phyloP scores from a whole-genome alignment of 257 asterid species.

The Ehretia macrophylla region DNA sequence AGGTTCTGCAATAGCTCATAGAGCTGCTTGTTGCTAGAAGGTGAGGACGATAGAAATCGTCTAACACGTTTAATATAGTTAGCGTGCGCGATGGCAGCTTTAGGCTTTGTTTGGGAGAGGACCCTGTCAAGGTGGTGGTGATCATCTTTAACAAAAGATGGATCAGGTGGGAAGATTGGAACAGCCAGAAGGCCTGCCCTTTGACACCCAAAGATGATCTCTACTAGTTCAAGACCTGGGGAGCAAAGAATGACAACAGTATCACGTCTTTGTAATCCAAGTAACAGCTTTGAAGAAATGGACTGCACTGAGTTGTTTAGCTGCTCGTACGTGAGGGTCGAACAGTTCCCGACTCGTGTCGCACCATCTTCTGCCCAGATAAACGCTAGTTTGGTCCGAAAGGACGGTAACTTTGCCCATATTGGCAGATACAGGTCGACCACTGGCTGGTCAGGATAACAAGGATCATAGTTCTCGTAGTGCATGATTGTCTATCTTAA shows the following conservation, averaged over 20 bases:
- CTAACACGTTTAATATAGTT: slow-evolving; percentile 35
- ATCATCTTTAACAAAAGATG: slow-evolving; percentile 23
- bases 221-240: slow-evolving; percentile 66
- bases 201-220: slow-evolving; percentile 63
- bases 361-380: slow-evolving; percentile 54
- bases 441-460: slow-evolving; percentile 4
- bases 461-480: slow-evolving; percentile 3
- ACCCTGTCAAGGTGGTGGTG: slow-evolving; percentile 54
- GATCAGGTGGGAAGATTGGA: slow-evolving; percentile 55
- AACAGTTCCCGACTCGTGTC: neutral
- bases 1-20: slow-evolving; percentile 24
- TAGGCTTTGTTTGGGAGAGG: slow-evolving; percentile 65
- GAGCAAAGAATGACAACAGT: slow-evolving; percentile 44
- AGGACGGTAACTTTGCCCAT: slow-evolving; percentile 54
- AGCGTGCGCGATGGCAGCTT: slow-evolving; percentile 53
- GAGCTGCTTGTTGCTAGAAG: slow-evolving; percentile 20
- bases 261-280: slow-evolving; percentile 41
- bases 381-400: slow-evolving; percentile 63
- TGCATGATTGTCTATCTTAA: neutral
- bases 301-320: slow-evolving; percentile 39
- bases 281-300: slow-evolving; percentile 38
- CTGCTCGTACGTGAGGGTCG: slow-evolving; percentile 37
- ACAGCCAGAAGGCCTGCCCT: slow-evolving; percentile 61
- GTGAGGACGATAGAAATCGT: slow-evolving; percentile 18
- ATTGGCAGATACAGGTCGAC: slow-evolving; percentile 67